These are phyloP conservation scores for Leptosphaerulina australis DNA, from an alignment of 2,329 filamentous ascomycete genomes.

Conservation along the genomic window DNA sequence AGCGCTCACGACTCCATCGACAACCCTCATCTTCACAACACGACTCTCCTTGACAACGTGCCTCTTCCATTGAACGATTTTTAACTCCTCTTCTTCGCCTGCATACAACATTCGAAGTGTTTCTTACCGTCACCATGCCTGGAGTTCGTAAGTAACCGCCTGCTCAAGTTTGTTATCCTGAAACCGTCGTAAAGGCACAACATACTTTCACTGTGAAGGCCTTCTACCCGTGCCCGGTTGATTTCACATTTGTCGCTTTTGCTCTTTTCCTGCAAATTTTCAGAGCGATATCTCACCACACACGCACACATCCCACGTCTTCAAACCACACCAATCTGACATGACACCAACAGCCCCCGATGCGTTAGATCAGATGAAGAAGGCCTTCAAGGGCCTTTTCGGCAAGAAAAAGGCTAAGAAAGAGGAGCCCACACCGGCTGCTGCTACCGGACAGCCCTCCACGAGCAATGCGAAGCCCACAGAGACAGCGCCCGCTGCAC, in stretches of 20 bases:
- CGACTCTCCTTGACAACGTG: neutral
- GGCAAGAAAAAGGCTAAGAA: conserved; percentile 44
- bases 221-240: no score
- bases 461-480: conserved; percentile 38
- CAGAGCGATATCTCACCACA: neutral
- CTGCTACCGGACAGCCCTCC: conserved; percentile 33
- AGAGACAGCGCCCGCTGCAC: conserved; percentile 43
- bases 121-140: conserved; percentile 39
- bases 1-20: conserved; percentile 6
- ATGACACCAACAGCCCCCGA: conserved; percentile 38
- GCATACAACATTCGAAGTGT: neutral
- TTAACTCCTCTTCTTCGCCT: neutral
- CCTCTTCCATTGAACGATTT: neutral
- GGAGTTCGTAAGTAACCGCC: conserved; percentile 48
- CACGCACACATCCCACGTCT: neutral
- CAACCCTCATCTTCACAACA: conserved; percentile 10
- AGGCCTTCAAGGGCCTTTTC: conserved; percentile 48
- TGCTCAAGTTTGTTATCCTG: conserved; percentile 1
- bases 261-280: neutral
- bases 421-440: conserved; percentile 34
- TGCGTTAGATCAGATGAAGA: conserved; percentile 46
- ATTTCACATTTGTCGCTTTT: no score
- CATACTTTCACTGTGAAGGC: neutral
- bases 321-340: neutral
- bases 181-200: neutral